phyloP scores from a whole-genome alignment of 176 grass and related monocot species.

The Hordeum vulgare region MorexV3_pseudomolecules_assembly NC_058522.1:473638585-473639084 shows the following conservation, averaged over 20 bases:
- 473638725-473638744: constrained; percentile 59
- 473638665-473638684: constrained; percentile 42
- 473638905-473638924: neutral
- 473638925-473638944: neutral
- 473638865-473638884: constrained; percentile 64
- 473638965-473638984: neutral
- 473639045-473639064: neutral
- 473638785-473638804: constrained; percentile 24
- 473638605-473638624: constrained; percentile 44
- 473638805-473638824: constrained; percentile 51
- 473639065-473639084: too few relatives aligned
- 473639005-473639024: neutral
- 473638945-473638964: neutral
- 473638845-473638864: constrained; percentile 37
- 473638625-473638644: constrained; percentile 38
- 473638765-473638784: constrained; percentile 54
- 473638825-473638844: constrained; percentile 75
- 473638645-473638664: constrained; percentile 63
- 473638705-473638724: constrained; percentile 66
- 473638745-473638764: constrained; percentile 37
- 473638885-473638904: constrained; percentile 32
- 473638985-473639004: neutral
- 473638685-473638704: constrained; percentile 27
- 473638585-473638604: constrained; percentile 79
- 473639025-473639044: neutral